phyloP scores from a whole-genome alignment of 148 eudicot species.

The Salicornia ramosissima region DNA sequence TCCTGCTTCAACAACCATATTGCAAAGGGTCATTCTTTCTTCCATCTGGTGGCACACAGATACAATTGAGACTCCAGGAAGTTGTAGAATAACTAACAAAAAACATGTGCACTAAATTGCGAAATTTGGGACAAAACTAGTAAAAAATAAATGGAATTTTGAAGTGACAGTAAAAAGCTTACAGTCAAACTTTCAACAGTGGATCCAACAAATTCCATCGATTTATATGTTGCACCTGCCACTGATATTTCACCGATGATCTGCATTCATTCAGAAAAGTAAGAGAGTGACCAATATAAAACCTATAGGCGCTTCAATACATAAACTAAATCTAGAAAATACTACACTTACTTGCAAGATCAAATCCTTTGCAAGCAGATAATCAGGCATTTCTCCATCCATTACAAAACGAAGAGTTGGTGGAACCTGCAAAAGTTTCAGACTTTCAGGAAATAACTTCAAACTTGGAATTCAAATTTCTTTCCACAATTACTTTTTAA shows the following conservation, averaged over 20 bases:
- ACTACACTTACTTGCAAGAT: slow-evolving; percentile 70
- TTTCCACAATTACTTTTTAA: not conserved
- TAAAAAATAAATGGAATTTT: no score
- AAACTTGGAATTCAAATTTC: no score
- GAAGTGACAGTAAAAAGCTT: slow-evolving; percentile 23
- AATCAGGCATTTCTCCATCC: slow-evolving; percentile 99
- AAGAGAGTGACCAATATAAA: not conserved
- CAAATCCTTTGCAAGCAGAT: slow-evolving; percentile 91
- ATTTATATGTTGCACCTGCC: slow-evolving; percentile 94
- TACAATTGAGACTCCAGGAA: not conserved
- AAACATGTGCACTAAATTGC: not conserved
- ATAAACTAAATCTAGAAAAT: not conserved
- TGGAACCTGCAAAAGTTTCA: slow-evolving; percentile 57
- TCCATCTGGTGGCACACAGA: slow-evolving; percentile 59
- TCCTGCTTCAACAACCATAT: slow-evolving; percentile 99
- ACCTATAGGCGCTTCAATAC: not conserved
- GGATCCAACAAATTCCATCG: slow-evolving; percentile 95
- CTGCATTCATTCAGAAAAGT: slow-evolving; percentile 33
- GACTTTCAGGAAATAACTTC: no score
- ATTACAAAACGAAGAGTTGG: slow-evolving; percentile 87
- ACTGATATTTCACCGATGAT: slow-evolving; percentile 98
- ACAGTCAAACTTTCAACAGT: slow-evolving; percentile 90
- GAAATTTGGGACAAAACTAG: not conserved
- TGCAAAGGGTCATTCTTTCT: slow-evolving; percentile 98
- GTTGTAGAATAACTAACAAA: not conserved